A percentile compares a stretch with the other conserved stretches of the same genome.
Evolutionary conservation across 768 basidiomycete genomes (phyloP).

Genomic region (Boletus reticuloceps): DNA sequence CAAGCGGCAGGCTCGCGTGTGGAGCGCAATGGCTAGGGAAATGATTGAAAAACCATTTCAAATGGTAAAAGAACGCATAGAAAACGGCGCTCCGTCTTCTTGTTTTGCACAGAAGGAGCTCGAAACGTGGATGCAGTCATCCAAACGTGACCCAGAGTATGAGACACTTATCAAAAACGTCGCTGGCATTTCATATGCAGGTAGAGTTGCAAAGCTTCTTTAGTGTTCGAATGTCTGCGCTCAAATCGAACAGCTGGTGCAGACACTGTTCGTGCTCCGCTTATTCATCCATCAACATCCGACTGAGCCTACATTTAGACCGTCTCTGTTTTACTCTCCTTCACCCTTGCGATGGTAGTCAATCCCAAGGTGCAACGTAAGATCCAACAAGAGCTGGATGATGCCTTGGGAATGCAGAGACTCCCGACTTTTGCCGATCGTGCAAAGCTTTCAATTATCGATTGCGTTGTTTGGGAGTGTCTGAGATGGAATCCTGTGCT

Average conservation of each 20-base stretch:
- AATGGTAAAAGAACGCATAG: slow-evolving; percentile 48
- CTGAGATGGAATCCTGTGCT: slow-evolving; percentile 45
- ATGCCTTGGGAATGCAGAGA: slow-evolving; percentile 40
- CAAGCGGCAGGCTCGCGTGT: slow-evolving; percentile 44
- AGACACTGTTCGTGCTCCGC: slow-evolving; percentile 20
- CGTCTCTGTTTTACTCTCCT: slow-evolving; percentile 45
- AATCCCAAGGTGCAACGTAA: slow-evolving; percentile 48
- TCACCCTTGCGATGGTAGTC: slow-evolving; percentile 53
- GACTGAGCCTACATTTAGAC: slow-evolving; percentile 37
- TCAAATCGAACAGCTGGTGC: slow-evolving; percentile 19
- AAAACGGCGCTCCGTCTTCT: slow-evolving; percentile 31
- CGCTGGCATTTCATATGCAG: slow-evolving; percentile 49
- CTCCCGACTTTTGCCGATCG: slow-evolving; percentile 44
- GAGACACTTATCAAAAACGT: slow-evolving; percentile 50
- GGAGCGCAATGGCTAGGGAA: slow-evolving; percentile 33
- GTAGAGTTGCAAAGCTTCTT: slow-evolving; percentile 20
- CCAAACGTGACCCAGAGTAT: slow-evolving; percentile 27
- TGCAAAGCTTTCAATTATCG: slow-evolving; percentile 42
- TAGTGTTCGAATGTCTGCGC: not conserved
- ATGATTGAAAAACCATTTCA: slow-evolving; percentile 35
- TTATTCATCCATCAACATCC: slow-evolving; percentile 26
- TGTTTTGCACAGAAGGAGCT: slow-evolving; percentile 46
- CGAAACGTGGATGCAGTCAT: slow-evolving; percentile 29
- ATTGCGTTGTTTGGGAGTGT: slow-evolving; percentile 32
- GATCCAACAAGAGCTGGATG: slow-evolving; percentile 53